phyloP scores from a whole-genome alignment of 768 basidiomycete genomes.

The Panaeolus papilionaceus region DNA sequence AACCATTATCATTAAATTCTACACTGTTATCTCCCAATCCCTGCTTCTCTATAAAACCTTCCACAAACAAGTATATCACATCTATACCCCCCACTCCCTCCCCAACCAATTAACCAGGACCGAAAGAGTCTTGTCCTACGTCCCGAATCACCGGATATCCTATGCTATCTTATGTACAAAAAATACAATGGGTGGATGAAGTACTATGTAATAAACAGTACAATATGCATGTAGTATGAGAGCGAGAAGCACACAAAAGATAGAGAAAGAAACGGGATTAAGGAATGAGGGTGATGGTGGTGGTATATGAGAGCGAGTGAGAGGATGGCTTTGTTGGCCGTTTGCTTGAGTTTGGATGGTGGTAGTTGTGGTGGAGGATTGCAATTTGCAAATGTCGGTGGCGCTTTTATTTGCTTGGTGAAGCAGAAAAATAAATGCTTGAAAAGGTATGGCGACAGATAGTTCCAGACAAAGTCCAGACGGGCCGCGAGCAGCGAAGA shows the following conservation, averaged over 20 bases:
- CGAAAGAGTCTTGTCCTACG: not conserved
- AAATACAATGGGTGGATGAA: conserved; percentile 12
- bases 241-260: conserved; percentile 11
- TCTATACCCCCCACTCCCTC: not conserved
- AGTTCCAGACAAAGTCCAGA: not conserved
- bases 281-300: not conserved
- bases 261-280: conserved; percentile 13
- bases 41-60: not conserved
- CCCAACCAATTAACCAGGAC: not conserved
- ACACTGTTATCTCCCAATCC: not conserved
- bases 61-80: not conserved
- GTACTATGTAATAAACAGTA: conserved; percentile 15
- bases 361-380: not conserved
- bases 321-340: not conserved
- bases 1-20: conserved; percentile 12
- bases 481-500: not conserved
- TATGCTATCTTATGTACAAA: conserved; percentile 14
- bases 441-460: not conserved
- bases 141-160: conserved; percentile 6
- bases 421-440: not conserved
- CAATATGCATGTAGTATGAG: conserved; percentile 13
- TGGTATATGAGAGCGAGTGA: not conserved
- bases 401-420: conserved; percentile 3
- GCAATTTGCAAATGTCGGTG: conserved; percentile 12
- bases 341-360: not conserved